A percentile compares a stretch with the other conserved stretches of the same genome.
phyloP scores from a whole-genome alignment of 257 asterid species.

The Euphrasia confusa region DNA sequence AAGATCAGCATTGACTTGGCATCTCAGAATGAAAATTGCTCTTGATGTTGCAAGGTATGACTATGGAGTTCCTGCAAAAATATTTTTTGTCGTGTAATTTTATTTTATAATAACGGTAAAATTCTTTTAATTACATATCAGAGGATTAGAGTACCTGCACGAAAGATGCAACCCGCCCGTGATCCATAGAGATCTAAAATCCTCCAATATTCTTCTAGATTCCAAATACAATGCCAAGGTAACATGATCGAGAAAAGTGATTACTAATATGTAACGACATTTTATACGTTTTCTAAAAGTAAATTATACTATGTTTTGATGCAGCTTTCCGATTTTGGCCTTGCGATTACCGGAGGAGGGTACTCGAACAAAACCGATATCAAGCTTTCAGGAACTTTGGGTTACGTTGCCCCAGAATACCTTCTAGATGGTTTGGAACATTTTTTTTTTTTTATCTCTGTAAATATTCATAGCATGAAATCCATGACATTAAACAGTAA shows the following conservation, averaged over 20 bases:
- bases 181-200: slow-evolving; percentile 13
- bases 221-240: slow-evolving; percentile 16
- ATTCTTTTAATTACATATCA: background rate
- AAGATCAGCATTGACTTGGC: slow-evolving; percentile 8
- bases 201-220: slow-evolving; percentile 17
- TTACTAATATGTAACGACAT: background rate
- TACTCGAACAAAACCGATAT: background rate
- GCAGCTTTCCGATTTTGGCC: slow-evolving; percentile 19
- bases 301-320: background rate
- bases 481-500: background rate
- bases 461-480: slow-evolving; percentile 1
- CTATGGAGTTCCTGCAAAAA: background rate
- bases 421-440: slow-evolving; percentile 12
- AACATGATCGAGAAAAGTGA: background rate
- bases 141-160: slow-evolving; percentile 13
- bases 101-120: background rate
- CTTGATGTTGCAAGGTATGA: slow-evolving; percentile 5
- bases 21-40: slow-evolving; percentile 13
- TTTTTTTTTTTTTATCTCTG: background rate
- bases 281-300: background rate
- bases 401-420: slow-evolving; percentile 10
- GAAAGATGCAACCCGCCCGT: slow-evolving; percentile 6
- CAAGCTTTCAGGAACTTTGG: slow-evolving; percentile 16
- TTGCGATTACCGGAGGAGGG: background rate
- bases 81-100: background rate